Conservation (phyloP, 2,329 filamentous ascomycete genomes). For the Penicillium sp. region DNA sequence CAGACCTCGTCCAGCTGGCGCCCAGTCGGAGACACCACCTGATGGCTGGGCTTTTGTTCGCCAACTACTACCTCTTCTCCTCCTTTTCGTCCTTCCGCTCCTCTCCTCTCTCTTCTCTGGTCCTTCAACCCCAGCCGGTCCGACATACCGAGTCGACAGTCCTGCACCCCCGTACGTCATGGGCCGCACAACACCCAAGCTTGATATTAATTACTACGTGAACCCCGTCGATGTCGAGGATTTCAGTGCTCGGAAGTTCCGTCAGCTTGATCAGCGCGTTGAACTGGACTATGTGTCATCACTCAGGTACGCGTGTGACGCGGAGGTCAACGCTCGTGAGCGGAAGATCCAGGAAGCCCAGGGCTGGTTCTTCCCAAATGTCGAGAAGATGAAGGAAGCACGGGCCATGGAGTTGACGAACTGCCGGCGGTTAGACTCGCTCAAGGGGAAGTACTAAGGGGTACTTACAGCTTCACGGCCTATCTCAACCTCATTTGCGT, state of each 20-base stretch:
- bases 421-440: constrained; percentile 53
- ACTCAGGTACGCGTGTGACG: constrained; percentile 67
- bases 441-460: constrained; percentile 41
- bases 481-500: constrained; percentile 4
- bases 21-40: constrained; percentile 48
- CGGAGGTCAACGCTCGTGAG: constrained; percentile 62
- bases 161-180: constrained; percentile 68
- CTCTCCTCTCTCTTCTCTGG: constrained; percentile 71
- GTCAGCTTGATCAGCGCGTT: constrained; percentile 69
- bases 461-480: constrained; percentile 7
- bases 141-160: constrained; percentile 70
- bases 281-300: constrained; percentile 67
- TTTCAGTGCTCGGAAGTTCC: constrained; percentile 65
- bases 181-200: constrained; percentile 64
- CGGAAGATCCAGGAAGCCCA: constrained; percentile 70
- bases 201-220: constrained; percentile 78
- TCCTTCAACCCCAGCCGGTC: constrained; percentile 54
- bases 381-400: constrained; percentile 71
- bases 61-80: constrained; percentile 78
- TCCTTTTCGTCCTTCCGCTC: constrained; percentile 82
- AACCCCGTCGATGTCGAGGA: constrained; percentile 71
- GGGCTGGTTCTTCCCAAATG: constrained; percentile 82
- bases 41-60: constrained; percentile 55
- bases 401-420: constrained; percentile 56
- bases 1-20: constrained; percentile 62